These are phyloP conservation scores for Fusarium torulosum DNA, from an alignment of 2,329 filamentous ascomycete genomes.

Conservation along the genomic window DNA sequence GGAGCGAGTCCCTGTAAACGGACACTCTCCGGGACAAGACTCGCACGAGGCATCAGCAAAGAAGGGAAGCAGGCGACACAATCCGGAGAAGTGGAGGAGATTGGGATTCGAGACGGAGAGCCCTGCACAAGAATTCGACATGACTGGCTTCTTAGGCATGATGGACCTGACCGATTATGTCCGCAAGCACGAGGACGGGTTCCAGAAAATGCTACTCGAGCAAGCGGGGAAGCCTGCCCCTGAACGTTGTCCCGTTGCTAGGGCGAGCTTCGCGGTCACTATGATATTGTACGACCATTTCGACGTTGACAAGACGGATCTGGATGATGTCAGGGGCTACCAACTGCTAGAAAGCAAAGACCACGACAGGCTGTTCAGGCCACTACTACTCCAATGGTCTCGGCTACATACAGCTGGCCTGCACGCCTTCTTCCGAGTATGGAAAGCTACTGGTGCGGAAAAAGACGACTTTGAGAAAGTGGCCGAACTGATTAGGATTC, in stretches of 20 bases:
- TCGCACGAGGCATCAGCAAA: conserved; percentile 55
- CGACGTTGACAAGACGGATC: conserved; percentile 86
- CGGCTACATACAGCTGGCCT: conserved; percentile 87
- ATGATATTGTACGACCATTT: conserved; percentile 95
- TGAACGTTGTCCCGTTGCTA: conserved; percentile 87
- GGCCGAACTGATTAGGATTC: conserved; percentile 87
- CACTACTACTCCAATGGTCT: conserved; percentile 92
- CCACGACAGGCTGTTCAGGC: conserved; percentile 88
- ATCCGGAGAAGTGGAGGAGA: conserved; percentile 92
- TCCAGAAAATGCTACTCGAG: conserved; percentile 91
- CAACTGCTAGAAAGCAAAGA: conserved; percentile 80
- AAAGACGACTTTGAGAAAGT: conserved; percentile 94
- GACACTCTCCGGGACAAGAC: conserved; percentile 55
- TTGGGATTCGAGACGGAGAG: conserved; percentile 93
- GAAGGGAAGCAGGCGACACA: conserved; percentile 78
- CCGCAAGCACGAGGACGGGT: conserved; percentile 89
- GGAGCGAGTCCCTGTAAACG: conserved; percentile 61
- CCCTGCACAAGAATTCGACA: conserved; percentile 86
- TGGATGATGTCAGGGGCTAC: conserved; percentile 82
- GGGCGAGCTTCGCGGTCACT: conserved; percentile 88
- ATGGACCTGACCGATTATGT: conserved; percentile 98
- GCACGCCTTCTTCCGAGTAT: conserved; percentile 89
- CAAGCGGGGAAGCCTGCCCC: conserved; percentile 79
- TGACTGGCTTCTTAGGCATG: conserved; percentile 90
- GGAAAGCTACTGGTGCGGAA: conserved; percentile 89